Evolutionary conservation across 1,284 basidiomycete species (phyloP), one percentile per base, ranked within the genome.

Genomic region (Filobasidium uniguttulatum): DNA sequence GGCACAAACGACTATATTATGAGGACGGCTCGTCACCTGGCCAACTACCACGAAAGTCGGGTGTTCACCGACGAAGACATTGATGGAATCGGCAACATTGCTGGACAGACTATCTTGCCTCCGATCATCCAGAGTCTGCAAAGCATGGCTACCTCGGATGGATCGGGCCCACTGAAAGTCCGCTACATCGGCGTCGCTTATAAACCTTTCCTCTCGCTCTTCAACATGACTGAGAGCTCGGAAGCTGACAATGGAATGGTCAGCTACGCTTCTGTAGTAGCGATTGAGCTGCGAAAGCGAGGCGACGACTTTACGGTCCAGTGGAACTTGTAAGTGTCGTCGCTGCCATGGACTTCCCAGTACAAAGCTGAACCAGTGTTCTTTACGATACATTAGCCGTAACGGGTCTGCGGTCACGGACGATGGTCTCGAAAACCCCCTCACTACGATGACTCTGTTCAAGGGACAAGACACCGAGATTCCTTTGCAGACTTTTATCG

Each of bases 191-290:
- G 60, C 64, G 81, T 81, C 20, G 83, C 83, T 57, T 89, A 89
- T 73, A 86, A 89, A 67, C 82, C 86, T 15, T 85, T 89, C 76
- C 80, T 89, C 60, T 85, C 84, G 14, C 74, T 89, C 63, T 82
- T 87, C 77, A 78, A 82, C 65, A 77, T 85, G 69, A 80, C 82
- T 15, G 79, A 80, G 49, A n/a, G n/a, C n/a, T n/a, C n/a, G n/a
- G 63, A 70, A 10, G 78, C 74, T 35, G 78, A 23, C 28, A 20
- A 48, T 35, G 65, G 49, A 30, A 48, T 60, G 81, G 85, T 86
- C 60, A 76, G 87, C 68, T 89, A 77, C 60, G 81, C 81, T 1
- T 82, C 83, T 43, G 81, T 82, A 19, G 66, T 85, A 44, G 79
- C 79, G 38, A 81, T 88, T 57, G 86, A 90, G 71, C 73, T 90